Evolutionary conservation across 257 asterid species (phyloP), one percentile per base, ranked within the genome.

Genomic region (Nyctanthes arbortristis): DNA sequence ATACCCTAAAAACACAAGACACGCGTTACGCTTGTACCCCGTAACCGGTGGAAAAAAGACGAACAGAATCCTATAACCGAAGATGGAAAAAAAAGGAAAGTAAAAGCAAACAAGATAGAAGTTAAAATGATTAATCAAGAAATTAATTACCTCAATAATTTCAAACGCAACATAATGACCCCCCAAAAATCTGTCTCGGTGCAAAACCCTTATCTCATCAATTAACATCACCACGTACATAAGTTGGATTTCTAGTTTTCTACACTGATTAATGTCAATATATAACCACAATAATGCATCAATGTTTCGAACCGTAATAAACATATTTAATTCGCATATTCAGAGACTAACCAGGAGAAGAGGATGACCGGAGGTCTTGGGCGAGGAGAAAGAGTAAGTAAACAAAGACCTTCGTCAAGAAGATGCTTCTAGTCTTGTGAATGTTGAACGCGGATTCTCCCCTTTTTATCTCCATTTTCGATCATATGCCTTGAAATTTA

Each of bases 401-500:
- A 31, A 62, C 71, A 34, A 83, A 34, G 32, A 63, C n/a, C 66
- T 33, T 5, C 33, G 30, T 28, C 28, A 64, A 13, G n/a, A 39
- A 7, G 63, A 66, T 56, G 73, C 63, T 79, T 77, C 70, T 79
- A 56, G 59, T 74, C 77, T 66, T 75, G 35, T 64, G 77, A 76
- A 37, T 22, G 61, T 70, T 78, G 49, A 59, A 63, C 65, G 73
- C 83, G 25, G 80, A 69, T 66, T 76, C 77, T 70, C 87, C 80
- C 68, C 78, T 75, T 75, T 66, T 79, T 77, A 75, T 77, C 78
- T 82, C 70, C 90, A 84, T 84, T 70, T 32, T 74, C 85, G 49
- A 66, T 72, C 86, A 74, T 73, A 73, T 73, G 78, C 71, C 79
- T 72, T 73, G 61, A 67, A 77, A 64, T 37, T 36, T 36, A 22